Conservation (phyloP, 768 basidiomycete species). For the Thelephora aurantiotincta region DNA sequence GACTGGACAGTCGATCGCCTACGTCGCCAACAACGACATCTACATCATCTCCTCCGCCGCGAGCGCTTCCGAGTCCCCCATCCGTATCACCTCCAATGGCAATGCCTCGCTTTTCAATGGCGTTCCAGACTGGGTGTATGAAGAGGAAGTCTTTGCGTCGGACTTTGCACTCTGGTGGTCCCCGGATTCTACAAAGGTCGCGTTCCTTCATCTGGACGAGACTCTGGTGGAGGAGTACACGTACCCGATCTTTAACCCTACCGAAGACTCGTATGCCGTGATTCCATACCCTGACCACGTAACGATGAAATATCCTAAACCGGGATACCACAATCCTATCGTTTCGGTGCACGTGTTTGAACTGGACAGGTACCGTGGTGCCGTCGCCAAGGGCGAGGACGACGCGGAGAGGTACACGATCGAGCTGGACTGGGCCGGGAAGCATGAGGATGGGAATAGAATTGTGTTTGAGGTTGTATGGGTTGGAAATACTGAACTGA, state of each 20-base stretch:
- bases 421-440: conserved; percentile 52
- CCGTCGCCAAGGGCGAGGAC: conserved; percentile 12
- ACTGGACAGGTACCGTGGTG: conserved; percentile 35
- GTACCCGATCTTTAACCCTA: conserved; percentile 89
- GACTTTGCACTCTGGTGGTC: conserved; percentile 87
- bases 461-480: conserved; percentile 77
- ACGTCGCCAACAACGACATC: conserved; percentile 78
- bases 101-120: conserved; percentile 83
- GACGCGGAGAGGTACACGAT: conserved; percentile 29
- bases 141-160: conserved; percentile 72
- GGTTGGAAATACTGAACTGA: conserved; percentile 60
- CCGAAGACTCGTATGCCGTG: conserved; percentile 49
- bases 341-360: conserved; percentile 79
- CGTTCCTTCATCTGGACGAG: conserved; percentile 84
- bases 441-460: conserved; percentile 43
- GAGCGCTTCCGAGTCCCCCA: conserved; percentile 26
- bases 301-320: conserved; percentile 76
- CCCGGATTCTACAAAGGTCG: conserved; percentile 59
- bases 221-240: conserved; percentile 73
- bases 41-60: conserved; percentile 60
- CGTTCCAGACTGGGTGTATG: conserved; percentile 96
- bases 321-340: conserved; percentile 79
- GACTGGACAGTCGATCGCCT: conserved; percentile 72
- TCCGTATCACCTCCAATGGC: conserved; percentile 73
- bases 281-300: conserved; percentile 59